Evolutionary conservation across 169 alveolate species (phyloP).

Genomic region (Plasmodium falciparum): DNA sequence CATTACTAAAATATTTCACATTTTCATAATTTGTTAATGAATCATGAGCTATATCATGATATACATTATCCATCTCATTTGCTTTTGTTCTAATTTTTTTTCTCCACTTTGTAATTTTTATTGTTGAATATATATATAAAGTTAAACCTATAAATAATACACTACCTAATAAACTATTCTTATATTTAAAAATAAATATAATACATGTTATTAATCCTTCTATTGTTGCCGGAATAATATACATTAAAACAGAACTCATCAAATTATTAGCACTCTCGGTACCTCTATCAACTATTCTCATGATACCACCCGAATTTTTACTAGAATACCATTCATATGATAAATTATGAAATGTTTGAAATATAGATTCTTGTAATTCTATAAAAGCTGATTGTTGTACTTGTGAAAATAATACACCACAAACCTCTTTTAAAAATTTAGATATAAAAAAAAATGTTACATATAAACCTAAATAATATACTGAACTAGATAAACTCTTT

Average conservation of each 20-base stretch:
- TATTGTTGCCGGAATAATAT: conserved; percentile 67
- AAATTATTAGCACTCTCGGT: conserved; percentile 66
- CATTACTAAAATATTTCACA: conserved; percentile 86
- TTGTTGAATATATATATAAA: conserved; percentile 70
- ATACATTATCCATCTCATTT: conserved; percentile 83
- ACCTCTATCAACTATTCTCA: conserved; percentile 72
- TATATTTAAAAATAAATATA: conserved; percentile 60
- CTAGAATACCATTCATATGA: conserved; percentile 74
- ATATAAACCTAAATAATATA: conserved; percentile 28
- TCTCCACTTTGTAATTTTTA: conserved; percentile 82
- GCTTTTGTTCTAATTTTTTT: conserved; percentile 80
- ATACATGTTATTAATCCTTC: conserved; percentile 70
- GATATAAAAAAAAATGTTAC: conserved; percentile 40
- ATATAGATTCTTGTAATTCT: conserved; percentile 54
- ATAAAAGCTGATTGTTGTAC: conserved; percentile 70
- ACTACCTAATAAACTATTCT: conserved; percentile 42
- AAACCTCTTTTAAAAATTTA: conserved; percentile 50
- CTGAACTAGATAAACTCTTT: conserved; percentile 11
- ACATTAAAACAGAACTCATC: conserved; percentile 55
- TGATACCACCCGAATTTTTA: conserved; percentile 66
- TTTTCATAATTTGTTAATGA: conserved; percentile 84
- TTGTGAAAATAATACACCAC: conserved; percentile 64
- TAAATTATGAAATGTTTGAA: conserved; percentile 51
- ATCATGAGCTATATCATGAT: conserved; percentile 84
- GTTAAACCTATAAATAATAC: conserved; percentile 53